Conservation (phyloP, 768 basidiomycete species). For the Russula abietina region DNA sequence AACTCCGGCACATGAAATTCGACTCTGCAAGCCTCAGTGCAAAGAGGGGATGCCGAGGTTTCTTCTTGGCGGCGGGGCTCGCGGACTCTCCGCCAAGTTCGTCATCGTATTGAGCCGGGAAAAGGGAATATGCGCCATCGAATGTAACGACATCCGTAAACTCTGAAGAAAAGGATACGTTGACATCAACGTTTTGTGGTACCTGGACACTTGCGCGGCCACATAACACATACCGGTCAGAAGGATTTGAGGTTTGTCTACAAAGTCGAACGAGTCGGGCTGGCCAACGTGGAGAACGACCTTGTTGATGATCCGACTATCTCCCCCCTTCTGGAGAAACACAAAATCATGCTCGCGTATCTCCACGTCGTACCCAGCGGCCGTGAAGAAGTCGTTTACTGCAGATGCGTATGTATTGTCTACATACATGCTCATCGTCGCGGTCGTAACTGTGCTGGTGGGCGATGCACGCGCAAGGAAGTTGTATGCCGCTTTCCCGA, state of each 20-base stretch:
- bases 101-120: constrained; percentile 11
- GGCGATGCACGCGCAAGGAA: constrained; percentile 1
- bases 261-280: constrained; percentile 4
- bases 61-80: background rate
- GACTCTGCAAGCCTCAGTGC: background rate
- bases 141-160: constrained; percentile 14
- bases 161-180: background rate
- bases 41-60: background rate
- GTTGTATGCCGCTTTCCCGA: constrained; percentile 9
- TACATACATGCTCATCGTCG: constrained; percentile 10
- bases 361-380: constrained; percentile 4
- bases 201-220: background rate
- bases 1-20: background rate
- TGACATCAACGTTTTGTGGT: background rate
- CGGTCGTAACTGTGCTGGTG: background rate
- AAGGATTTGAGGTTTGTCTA: constrained; percentile 4
- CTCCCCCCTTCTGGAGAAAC: constrained; percentile 3
- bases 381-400: constrained; percentile 8
- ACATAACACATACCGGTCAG: background rate
- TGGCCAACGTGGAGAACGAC: background rate
- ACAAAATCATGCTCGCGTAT: background rate
- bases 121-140: constrained; percentile 15
- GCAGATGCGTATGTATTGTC: background rate
- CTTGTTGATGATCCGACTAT: background rate
- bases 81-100: background rate